Percentiles rank a stretch among this genome's conserved stretches.
Evolutionary conservation across 176 grass and related monocot genomes (phyloP).

Genomic region (Hordeum vulgare): MorexV3_pseudomolecules_assembly NC_058524.1:498620340-498620839

Average conservation of each 20-base stretch:
- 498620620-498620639: constrained; percentile 54
- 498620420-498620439: constrained; percentile 49
- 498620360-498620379: constrained; percentile 70
- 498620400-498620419: constrained; percentile 67
- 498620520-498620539: constrained; percentile 56
- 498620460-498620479: constrained; percentile 69
- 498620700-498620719: constrained; percentile 95
- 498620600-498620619: constrained; percentile 57
- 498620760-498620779: constrained; percentile 85
- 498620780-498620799: constrained; percentile 61
- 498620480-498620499: constrained; percentile 65
- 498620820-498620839: constrained; percentile 74
- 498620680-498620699: constrained; percentile 63
- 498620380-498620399: constrained; percentile 76
- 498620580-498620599: constrained; percentile 71
- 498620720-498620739: constrained; percentile 54
- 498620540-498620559: constrained; percentile 81
- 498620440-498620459: constrained; percentile 49
- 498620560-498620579: constrained; percentile 80
- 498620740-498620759: constrained; percentile 84
- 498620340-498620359: constrained; percentile 89
- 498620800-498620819: constrained; percentile 83
- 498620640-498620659: constrained; percentile 60
- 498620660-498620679: constrained; percentile 89
- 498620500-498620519: constrained; percentile 62